These are phyloP conservation scores for Phytophthora lateralis DNA, from an alignment of 352 stramenopile genomes.

Conservation along the genomic window DNA sequence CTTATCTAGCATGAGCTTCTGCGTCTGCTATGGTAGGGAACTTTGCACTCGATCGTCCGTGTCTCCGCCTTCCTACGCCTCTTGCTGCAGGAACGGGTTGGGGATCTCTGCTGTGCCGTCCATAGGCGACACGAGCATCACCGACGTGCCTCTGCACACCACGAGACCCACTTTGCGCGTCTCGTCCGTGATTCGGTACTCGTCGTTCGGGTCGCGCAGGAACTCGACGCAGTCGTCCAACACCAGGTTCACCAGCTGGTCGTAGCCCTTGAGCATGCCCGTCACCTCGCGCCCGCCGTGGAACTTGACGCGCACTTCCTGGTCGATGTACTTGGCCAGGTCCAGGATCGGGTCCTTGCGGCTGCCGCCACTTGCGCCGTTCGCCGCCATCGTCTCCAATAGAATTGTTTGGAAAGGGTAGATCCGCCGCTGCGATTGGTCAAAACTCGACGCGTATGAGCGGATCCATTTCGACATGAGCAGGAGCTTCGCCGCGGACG, in stretches of 20 bases:
- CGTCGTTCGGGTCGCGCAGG: conserved; percentile 92
- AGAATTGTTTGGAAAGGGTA: conserved; percentile 15
- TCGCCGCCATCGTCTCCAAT: conserved; percentile 55
- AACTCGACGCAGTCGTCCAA: conserved; percentile 97
- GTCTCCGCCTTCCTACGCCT: conserved; percentile 48
- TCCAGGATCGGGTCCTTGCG: conserved; percentile 93
- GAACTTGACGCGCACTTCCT: conserved; percentile 95
- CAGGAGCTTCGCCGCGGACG: conserved; percentile 57
- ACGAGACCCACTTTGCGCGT: conserved; percentile 93
- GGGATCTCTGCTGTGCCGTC: conserved; percentile 92
- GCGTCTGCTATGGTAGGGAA: not conserved
- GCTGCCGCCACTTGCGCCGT: conserved; percentile 43
- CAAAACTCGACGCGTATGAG: conserved; percentile 16
- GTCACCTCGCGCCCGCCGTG: conserved; percentile 92
- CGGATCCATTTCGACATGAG: conserved; percentile 37
- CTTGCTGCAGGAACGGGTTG: conserved; percentile 91
- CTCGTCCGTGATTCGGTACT: conserved; percentile 89
- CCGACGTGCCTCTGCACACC: conserved; percentile 93
- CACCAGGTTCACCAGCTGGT: conserved; percentile 97
- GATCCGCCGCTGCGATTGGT: conserved; percentile 15
- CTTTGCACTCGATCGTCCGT: not conserved
- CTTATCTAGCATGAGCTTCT: conserved; percentile 27
- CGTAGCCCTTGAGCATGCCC: conserved; percentile 95
- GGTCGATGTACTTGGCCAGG: conserved; percentile 95
- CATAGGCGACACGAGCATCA: conserved; percentile 92